phyloP scores from a whole-genome alignment of 2,329 filamentous ascomycete genomes.

The Fusarium multiceps region DNA sequence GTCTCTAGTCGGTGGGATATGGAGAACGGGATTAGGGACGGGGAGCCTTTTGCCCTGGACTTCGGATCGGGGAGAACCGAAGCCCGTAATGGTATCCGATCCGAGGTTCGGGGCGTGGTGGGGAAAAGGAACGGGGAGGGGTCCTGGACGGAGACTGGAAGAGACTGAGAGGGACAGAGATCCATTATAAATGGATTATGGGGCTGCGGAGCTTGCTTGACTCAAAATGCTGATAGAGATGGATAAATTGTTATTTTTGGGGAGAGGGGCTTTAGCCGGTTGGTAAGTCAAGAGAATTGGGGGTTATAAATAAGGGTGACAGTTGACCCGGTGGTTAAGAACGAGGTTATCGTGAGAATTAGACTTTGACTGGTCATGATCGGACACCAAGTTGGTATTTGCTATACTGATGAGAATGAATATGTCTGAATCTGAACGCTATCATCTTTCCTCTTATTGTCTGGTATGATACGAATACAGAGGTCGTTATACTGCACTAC shows the following conservation, averaged over 20 bases:
- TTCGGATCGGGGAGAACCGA: slow-evolving; percentile 6
- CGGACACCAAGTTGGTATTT: not conserved
- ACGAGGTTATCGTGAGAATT: not conserved
- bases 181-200: not conserved
- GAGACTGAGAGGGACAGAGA: not conserved
- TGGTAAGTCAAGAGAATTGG: not conserved
- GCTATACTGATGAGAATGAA: not conserved
- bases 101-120: slow-evolving; percentile 30
- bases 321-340: slow-evolving; percentile 3
- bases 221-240: slow-evolving; percentile 4
- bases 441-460: too few relatives aligned
- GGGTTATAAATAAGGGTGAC: not conserved
- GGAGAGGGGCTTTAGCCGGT: not conserved
- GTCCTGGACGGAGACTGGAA: not conserved
- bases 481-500: not conserved
- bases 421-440: not conserved
- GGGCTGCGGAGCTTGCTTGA: slow-evolving; percentile 1
- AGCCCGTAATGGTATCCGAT: slow-evolving; percentile 17
- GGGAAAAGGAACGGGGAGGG: not conserved
- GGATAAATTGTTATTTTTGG: not conserved
- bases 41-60: not conserved
- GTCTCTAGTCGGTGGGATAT: not conserved
- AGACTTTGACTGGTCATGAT: not conserved
- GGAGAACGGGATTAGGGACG: not conserved
- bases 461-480: not conserved